Base-by-base conservation (phyloP, 306 rosid species). In the Medicago lupulina region DNA sequence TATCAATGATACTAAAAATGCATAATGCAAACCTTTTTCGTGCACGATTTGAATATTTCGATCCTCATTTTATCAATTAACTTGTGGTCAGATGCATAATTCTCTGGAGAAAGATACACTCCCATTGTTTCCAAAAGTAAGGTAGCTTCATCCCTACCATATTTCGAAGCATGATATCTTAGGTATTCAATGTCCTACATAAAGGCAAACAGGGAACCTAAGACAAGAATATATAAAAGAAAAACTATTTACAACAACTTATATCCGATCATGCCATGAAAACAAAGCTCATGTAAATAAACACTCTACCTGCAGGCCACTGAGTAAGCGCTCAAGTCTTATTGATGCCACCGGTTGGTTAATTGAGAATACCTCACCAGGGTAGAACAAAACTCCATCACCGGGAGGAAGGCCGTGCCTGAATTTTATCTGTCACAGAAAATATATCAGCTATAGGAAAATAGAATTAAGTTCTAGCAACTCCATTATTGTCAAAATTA, bases 341-440 rank as follows among this genome's bases (percentile, higher is more conserved):
- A 90, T 82, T 39, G 99, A 95, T 86, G 99, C 99, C 71, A 95
- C 97, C n/a, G 97, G 99, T 78, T 88, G 79, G 74, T 73, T 79
- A 57, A 89, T 83, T 47, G 99, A 92, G 75, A 95, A 95, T 71
- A 90, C 99, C 86, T 95, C 89, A 21, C 99, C 97, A 73, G 97
- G 99, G 83, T 95, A 95, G 91, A 81, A 95, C 67, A 92, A 79
- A 82, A 95, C 99, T 70, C 99, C 99, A 77, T 95, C 99, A 41
- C 99, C 99, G 7, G 97, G 96, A 11, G 99, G 99, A 60, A 95
- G 99, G 57, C 99, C 99, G 16, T 87, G 95, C 89, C 99, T 86
- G 75, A 95, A 95, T 83, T 86, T 90, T 71, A 95, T 92, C 99
- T 90, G 84, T 38, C 87, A 70, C 39, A 73, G n/a, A 66, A 60